Evolutionary conservation across 2,329 filamentous ascomycete species (phyloP).

Genomic region (Daldinia eschscholtzii): DNA sequence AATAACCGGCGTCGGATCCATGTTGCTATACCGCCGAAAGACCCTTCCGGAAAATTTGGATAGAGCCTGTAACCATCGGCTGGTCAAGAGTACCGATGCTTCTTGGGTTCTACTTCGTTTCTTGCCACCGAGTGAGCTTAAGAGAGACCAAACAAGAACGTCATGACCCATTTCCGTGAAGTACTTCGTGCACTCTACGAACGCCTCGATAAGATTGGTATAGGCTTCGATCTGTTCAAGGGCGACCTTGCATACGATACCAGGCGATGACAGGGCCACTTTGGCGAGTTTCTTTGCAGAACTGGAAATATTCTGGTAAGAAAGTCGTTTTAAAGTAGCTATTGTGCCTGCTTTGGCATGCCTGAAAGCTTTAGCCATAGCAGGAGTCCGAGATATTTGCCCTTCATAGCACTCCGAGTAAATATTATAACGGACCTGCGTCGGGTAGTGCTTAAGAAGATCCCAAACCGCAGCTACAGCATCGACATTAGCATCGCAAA

Average conservation of each 20-base stretch:
- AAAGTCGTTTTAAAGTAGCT: slow-evolving; percentile 88
- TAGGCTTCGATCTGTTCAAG: slow-evolving; percentile 94
- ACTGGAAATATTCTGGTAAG: slow-evolving; percentile 84
- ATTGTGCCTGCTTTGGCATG: slow-evolving; percentile 83
- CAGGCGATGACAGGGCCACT: slow-evolving; percentile 90
- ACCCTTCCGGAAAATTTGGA: slow-evolving; percentile 92
- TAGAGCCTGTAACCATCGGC: slow-evolving; percentile 90
- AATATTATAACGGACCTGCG: slow-evolving; percentile 82
- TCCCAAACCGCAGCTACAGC: slow-evolving; percentile 89
- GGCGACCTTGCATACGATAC: slow-evolving; percentile 89
- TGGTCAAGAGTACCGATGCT: slow-evolving; percentile 78
- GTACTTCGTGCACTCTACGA: slow-evolving; percentile 94
- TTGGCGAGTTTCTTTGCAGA: slow-evolving; percentile 93
- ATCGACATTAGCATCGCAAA: slow-evolving; percentile 86
- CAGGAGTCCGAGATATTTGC: slow-evolving; percentile 78
- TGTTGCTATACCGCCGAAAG: slow-evolving; percentile 85
- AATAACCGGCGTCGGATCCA: slow-evolving; percentile 86
- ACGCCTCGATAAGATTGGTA: slow-evolving; percentile 92
- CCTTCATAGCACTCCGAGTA: slow-evolving; percentile 95
- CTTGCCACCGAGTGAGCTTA: slow-evolving; percentile 76
- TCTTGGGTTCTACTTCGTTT: slow-evolving; percentile 73
- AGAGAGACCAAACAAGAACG: slow-evolving; percentile 90
- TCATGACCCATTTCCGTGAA: slow-evolving; percentile 95
- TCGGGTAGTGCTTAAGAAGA: slow-evolving; percentile 82
- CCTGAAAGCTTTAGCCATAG: slow-evolving; percentile 83